phyloP scores from a whole-genome alignment of 2,329 filamentous ascomycete genomes.

The Geoglossum cookeanum region DNA sequence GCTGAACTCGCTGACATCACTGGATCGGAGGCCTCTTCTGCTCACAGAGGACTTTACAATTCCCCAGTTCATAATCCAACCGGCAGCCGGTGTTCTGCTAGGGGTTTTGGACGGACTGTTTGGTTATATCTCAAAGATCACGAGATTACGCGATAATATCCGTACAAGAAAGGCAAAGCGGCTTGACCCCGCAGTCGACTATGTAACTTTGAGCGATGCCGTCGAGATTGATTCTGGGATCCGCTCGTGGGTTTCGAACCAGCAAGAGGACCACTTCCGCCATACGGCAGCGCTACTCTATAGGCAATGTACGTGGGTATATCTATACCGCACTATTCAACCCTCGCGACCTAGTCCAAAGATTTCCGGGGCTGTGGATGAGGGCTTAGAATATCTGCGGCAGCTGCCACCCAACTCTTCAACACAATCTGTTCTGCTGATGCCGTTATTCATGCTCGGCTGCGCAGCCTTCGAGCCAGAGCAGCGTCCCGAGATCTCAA shows the following conservation, averaged over 20 bases:
- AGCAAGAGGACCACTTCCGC: slow-evolving; percentile 30
- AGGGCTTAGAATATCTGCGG: slow-evolving; percentile 36
- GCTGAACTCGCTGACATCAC: slow-evolving; percentile 35
- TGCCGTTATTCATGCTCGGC: slow-evolving; percentile 41
- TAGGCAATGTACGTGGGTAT: slow-evolving; percentile 43
- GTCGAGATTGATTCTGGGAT: slow-evolving; percentile 59
- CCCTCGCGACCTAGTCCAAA: slow-evolving; percentile 34
- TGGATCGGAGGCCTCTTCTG: slow-evolving; percentile 32
- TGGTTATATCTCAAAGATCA: slow-evolving; percentile 59
- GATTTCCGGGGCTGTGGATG: slow-evolving; percentile 37
- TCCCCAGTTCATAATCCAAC: slow-evolving; percentile 34
- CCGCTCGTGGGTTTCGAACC: slow-evolving; percentile 44
- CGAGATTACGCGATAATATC: slow-evolving; percentile 54
- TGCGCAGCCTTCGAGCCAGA: slow-evolving; percentile 37
- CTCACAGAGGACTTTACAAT: slow-evolving; percentile 32
- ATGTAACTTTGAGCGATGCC: slow-evolving; percentile 50
- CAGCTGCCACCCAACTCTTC: slow-evolving; percentile 33
- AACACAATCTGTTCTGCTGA: slow-evolving; percentile 38
- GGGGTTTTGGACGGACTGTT: slow-evolving; percentile 73
- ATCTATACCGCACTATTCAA: slow-evolving; percentile 40
- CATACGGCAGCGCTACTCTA: slow-evolving; percentile 39
- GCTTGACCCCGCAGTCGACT: slow-evolving; percentile 51
- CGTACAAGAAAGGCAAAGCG: slow-evolving; percentile 43
- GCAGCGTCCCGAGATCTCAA: slow-evolving; percentile 35
- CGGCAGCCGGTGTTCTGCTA: slow-evolving; percentile 39